These are phyloP conservation scores for Aspergillus luchuensis DNA, from an alignment of 2,329 filamentous ascomycete genomes.

Conservation along the genomic window DNA sequence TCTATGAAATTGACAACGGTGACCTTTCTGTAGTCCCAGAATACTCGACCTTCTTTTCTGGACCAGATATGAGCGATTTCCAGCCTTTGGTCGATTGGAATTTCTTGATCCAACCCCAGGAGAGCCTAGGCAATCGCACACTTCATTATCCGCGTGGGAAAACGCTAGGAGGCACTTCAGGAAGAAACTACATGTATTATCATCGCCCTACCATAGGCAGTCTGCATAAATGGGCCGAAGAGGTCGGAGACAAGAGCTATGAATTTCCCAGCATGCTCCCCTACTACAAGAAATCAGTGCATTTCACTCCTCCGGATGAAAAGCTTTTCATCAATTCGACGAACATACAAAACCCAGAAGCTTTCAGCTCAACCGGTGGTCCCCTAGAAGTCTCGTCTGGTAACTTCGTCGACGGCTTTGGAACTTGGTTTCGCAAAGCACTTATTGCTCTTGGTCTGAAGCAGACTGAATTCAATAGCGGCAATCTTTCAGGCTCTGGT, in stretches of 20 bases:
- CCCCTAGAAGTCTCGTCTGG: conserved; percentile 38
- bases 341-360: conserved; percentile 24
- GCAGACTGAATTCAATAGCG: conserved; percentile 30
- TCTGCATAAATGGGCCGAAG: conserved; percentile 39
- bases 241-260: conserved; percentile 38
- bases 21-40: conserved; percentile 32
- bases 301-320: conserved; percentile 31
- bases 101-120: conserved; percentile 26
- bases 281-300: conserved; percentile 29
- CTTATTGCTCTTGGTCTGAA: conserved; percentile 32
- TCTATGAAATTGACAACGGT: conserved; percentile 39
- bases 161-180: conserved; percentile 29
- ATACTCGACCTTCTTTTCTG: conserved; percentile 23
- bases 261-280: conserved; percentile 30
- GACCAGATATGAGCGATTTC: conserved; percentile 25
- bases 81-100: conserved; percentile 32
- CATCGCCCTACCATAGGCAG: conserved; percentile 33
- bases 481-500: conserved; percentile 25
- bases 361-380: conserved; percentile 24
- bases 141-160: conserved; percentile 33
- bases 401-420: conserved; percentile 30
- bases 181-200: conserved; percentile 30
- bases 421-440: conserved; percentile 30
- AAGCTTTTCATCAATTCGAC: conserved; percentile 27
- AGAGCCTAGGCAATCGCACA: conserved; percentile 9